A percentile compares a stretch with the other conserved stretches of the same genome.
phyloP scores from a whole-genome alignment of 352 stramenopile species.

The Phytophthora pseudosyringae region DNA sequence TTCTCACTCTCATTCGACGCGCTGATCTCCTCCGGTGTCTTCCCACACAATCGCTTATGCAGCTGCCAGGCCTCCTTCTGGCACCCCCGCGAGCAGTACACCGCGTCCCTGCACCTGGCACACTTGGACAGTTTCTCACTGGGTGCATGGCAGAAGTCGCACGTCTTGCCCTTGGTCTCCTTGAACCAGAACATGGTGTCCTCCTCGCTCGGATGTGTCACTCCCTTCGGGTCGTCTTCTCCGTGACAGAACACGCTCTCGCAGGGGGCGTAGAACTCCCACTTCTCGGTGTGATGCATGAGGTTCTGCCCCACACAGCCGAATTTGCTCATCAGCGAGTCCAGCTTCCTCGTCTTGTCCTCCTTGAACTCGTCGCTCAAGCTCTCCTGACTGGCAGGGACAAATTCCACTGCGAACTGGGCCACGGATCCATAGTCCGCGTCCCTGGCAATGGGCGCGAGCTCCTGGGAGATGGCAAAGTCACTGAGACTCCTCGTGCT shows the following conservation, averaged over 20 bases:
- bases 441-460: slow-evolving; percentile 52
- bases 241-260: slow-evolving; percentile 50
- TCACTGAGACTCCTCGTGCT: slow-evolving; percentile 68
- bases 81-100: slow-evolving; percentile 87
- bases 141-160: slow-evolving; percentile 65
- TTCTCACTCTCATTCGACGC: slow-evolving; percentile 23
- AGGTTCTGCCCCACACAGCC: slow-evolving; percentile 77
- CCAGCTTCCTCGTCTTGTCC: slow-evolving; percentile 45
- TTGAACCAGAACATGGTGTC: slow-evolving; percentile 76
- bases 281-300: slow-evolving; percentile 86
- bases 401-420: slow-evolving; percentile 83
- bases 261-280: slow-evolving; percentile 69
- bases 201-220: slow-evolving; percentile 57
- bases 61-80: slow-evolving; percentile 81
- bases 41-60: slow-evolving; percentile 79
- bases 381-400: slow-evolving; percentile 31
- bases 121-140: slow-evolving; percentile 67
- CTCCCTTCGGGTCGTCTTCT: slow-evolving; percentile 44
- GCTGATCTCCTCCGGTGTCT: slow-evolving; percentile 58
- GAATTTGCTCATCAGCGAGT: slow-evolving; percentile 76
- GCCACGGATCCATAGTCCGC: slow-evolving; percentile 59
- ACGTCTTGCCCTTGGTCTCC: slow-evolving; percentile 62
- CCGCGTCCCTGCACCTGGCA: slow-evolving; percentile 65
- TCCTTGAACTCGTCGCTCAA: slow-evolving; percentile 40
- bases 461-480: slow-evolving; percentile 81